Percentiles rank a stretch among this genome's conserved stretches.
Evolutionary conservation across 2,329 filamentous ascomycete species (phyloP).

Genomic region (Penicillium corylophilum): DNA sequence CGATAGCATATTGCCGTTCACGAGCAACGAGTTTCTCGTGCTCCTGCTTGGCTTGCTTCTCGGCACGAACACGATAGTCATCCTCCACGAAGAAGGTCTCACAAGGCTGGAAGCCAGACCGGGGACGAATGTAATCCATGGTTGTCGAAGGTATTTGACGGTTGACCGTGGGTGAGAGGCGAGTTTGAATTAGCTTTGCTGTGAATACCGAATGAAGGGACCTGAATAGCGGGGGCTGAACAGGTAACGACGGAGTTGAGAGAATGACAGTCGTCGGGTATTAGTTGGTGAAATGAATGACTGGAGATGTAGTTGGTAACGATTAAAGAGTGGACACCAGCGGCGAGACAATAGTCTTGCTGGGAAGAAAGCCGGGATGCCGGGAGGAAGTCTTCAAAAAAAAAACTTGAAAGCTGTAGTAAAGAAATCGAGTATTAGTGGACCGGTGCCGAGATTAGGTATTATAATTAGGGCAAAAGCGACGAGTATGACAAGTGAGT

Average conservation of each 20-base stretch:
- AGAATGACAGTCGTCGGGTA: conserved; percentile 52
- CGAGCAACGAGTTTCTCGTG: conserved; percentile 75
- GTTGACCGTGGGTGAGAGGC: conserved; percentile 2
- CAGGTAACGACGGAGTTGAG: conserved; percentile 46
- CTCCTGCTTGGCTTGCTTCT: conserved; percentile 61
- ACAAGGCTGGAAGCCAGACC: conserved; percentile 61
- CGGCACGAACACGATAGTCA: conserved; percentile 54
- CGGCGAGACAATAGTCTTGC: conserved; percentile 42
- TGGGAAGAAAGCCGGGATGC: conserved; percentile 31
- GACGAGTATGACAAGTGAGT: background rate
- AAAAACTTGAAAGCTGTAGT: conserved; percentile 33
- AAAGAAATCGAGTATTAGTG: conserved; percentile 31
- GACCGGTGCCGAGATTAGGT: conserved; percentile 13
- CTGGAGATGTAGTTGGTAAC: conserved; percentile 57
- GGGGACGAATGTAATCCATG: conserved; percentile 57
- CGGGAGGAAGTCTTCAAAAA: conserved; percentile 28
- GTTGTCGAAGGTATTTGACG: conserved; percentile 29
- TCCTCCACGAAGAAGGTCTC: conserved; percentile 68
- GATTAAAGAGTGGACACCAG: conserved; percentile 48
- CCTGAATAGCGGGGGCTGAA: conserved; percentile 38
- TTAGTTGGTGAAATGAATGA: conserved; percentile 51
- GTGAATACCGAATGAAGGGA: conserved; percentile 41
- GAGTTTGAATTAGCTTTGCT: conserved; percentile 18
- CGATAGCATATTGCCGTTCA: conserved; percentile 82
- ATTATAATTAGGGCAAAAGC: conserved; percentile 21